Evolutionary conservation across 2,329 filamentous ascomycete genomes (phyloP).

Genomic region (Penicillium sp.): DNA sequence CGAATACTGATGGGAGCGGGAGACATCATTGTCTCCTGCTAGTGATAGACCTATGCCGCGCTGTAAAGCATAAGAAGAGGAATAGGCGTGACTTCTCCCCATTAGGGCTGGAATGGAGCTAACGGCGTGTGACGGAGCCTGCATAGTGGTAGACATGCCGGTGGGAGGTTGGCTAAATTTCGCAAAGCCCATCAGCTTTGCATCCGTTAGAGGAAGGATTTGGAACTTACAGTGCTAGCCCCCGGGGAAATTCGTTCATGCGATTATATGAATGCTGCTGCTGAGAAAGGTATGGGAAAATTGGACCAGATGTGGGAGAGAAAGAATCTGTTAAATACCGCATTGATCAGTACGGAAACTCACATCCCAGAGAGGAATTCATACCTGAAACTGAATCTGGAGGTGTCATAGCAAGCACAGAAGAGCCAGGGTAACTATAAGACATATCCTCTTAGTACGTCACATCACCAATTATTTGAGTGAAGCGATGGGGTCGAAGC

Average conservation of each 20-base stretch:
- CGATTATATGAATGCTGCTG: constrained; percentile 36
- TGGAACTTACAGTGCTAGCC: constrained; percentile 41
- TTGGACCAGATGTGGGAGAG: constrained; percentile 31
- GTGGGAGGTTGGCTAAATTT: constrained; percentile 48
- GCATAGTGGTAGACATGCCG: constrained; percentile 45
- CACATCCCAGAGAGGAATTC: constrained; percentile 31
- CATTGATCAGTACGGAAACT: constrained; percentile 17
- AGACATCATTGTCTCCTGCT: constrained; percentile 33
- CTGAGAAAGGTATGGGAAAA: constrained; percentile 34
- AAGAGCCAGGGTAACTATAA: constrained; percentile 52
- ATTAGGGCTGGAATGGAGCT: constrained; percentile 31
- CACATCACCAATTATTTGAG: constrained; percentile 20
- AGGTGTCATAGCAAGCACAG: constrained; percentile 52
- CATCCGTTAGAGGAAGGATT: neutral
- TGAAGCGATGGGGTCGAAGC: constrained; percentile 10
- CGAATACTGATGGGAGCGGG: constrained; percentile 35
- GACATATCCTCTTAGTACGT: constrained; percentile 23
- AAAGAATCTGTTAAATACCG: constrained; percentile 32
- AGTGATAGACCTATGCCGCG: constrained; percentile 33
- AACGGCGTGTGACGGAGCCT: constrained; percentile 30
- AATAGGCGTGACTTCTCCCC: constrained; percentile 42
- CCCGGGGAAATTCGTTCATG: constrained; percentile 40
- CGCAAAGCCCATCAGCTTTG: neutral
- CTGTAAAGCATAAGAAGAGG: constrained; percentile 34
- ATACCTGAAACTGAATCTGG: constrained; percentile 57